Percentiles rank a stretch among this genome's conserved stretches.
Evolutionary conservation across 257 asterid genomes (phyloP).

Genomic region (Nicotiana tabacum): DNA sequence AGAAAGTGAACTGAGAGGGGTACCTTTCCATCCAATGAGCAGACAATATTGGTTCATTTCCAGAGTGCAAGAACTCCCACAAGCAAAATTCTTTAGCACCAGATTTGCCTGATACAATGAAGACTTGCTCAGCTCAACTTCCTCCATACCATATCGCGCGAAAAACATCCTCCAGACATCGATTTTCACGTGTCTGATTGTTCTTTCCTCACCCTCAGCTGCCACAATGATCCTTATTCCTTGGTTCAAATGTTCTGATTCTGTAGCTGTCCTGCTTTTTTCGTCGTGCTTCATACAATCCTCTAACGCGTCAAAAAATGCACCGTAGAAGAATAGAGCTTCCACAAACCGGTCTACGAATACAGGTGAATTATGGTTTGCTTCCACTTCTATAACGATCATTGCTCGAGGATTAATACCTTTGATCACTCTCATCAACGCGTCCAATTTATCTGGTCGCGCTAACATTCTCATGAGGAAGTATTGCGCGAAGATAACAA

Average conservation of each 20-base stretch:
- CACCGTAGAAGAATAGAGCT: conserved; percentile 41
- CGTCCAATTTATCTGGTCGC: conserved; percentile 29
- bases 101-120: conserved; percentile 37
- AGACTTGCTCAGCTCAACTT: conserved; percentile 35
- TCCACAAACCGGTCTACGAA: conserved; percentile 51
- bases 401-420: conserved; percentile 27
- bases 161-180: conserved; percentile 46
- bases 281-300: conserved; percentile 41
- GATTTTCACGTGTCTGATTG: conserved; percentile 34
- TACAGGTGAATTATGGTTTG: conserved; percentile 38
- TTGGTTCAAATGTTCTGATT: conserved; percentile 23
- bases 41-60: conserved; percentile 37
- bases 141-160: conserved; percentile 27
- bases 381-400: conserved; percentile 47
- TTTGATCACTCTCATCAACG: conserved; percentile 33
- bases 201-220: conserved; percentile 42
- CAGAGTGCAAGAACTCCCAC: conserved; percentile 31
- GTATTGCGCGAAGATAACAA: conserved; percentile 37
- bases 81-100: conserved; percentile 27
- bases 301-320: conserved; percentile 40
- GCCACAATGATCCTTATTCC: conserved; percentile 41
- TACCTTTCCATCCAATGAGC: conserved; percentile 54
- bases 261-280: conserved; percentile 27
- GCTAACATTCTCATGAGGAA: conserved; percentile 31
- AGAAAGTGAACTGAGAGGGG: conserved; percentile 36